Evolutionary conservation across 1,284 basidiomycete genomes (phyloP), one percentile per base, ranked within the genome.

Genomic region (Leccinum fallax): DNA sequence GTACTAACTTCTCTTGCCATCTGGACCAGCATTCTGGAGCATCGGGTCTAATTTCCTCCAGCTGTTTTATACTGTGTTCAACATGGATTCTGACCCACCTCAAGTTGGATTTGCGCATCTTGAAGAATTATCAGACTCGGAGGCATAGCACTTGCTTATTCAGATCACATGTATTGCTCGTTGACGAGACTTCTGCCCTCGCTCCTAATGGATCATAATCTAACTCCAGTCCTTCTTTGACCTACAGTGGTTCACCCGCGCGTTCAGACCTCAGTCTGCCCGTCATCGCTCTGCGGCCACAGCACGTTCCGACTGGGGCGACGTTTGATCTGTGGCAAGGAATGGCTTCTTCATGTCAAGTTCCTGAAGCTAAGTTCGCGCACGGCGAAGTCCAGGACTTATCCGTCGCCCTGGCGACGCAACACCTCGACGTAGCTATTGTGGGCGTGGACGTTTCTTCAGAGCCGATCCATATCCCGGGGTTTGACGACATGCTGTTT

Each of bases 211-310:
- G 24, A 24, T 24, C 24, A 2, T 2, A 24, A 24, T 24, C 24
- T 24, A 67, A 72, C 24, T 77, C 79, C 3, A 66, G 76, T 1
- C 74, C 81, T 2, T 77, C 80, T 5, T 80, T 81, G 13, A 70
- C 76, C 8, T 81, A 82, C 68, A 80, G 80, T 0, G 78, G 79
- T 10, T 84, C 83, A 1, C 83, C 83, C 0, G 74, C 77, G 0
- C 76, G 63, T 2, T 81, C 80, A 0, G 78, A 80, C 21, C 68
- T 71, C 26, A 69, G 76, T n/a, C 67, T 82, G 0, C 71, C 74
- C 0, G n/a, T 79, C 8, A 55, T 69, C 26, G 77, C 77, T 5
- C 76, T 78, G 0, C 70, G 71, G 43, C 74, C 77, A 0, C 76
- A 77, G 28, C 74, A 74, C 24, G 57, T 59, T 1, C 49, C 64